Evolutionary conservation across 2,329 filamentous ascomycete species (phyloP), one percentile per base, ranked within the genome.

Genomic region (Penicillium sp.): DNA sequence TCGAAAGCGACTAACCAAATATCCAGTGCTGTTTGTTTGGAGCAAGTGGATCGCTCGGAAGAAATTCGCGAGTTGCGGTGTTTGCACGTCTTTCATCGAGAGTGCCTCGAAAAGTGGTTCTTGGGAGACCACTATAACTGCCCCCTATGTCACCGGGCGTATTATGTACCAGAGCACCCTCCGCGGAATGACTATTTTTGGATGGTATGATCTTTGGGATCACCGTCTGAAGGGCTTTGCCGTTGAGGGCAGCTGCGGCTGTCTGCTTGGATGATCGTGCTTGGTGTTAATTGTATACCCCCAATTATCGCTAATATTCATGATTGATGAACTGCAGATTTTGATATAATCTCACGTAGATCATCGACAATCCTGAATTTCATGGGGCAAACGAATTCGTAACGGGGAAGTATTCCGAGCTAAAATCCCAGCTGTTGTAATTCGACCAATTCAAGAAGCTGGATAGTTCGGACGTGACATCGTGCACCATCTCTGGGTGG

Each of bases 101-200:
- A 78, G 56, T 78, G 76, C 56, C 63, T 79, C 26, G 76, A 79
- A 44, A 77, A 74, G 61, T 79, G 76, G 76, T 79, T 75, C 57
- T 65, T 78, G 42, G 70, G 75, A 13, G 72, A 76, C 64, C 76
- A 79, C 51, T 78, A 72, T 58, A 76, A 76, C 49, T 79, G 76
- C 50, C 76, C 76, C 19, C 67, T 78, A 30, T 79, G 76, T 51
- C 75, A 78, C 44, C 65, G 72, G 7, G 71, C 73, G 1, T 78
- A 78, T 68, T 78, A 70, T 62, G 65, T 70, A 40, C 65, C 73
- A 51, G 73, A 76, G 47, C 60, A 68, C 35, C 68, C 70, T 50
- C 70, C 70, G 8, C 69, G 65, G 33, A 72, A 68, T 30, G 74
- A 77, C 55, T 78, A 74, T 70, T 70, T 77, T 33, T 77, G 75